Percentiles rank a stretch among this genome's conserved stretches.
These are phyloP conservation scores for Mallotus repandus DNA, from an alignment of 441 rosid genomes.

Conservation along the genomic window DNA sequence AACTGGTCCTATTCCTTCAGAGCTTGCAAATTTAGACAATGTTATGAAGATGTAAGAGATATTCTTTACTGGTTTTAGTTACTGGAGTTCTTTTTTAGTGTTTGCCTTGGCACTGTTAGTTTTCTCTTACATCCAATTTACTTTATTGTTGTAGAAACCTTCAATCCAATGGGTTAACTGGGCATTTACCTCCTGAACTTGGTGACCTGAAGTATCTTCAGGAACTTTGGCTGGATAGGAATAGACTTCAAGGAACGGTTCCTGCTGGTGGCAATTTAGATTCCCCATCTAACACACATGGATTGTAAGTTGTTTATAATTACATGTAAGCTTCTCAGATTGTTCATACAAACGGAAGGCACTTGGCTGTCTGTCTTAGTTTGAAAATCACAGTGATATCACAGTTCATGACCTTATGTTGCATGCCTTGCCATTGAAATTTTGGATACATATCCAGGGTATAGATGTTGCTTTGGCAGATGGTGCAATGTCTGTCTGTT, in stretches of 20 bases:
- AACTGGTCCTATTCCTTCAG: conserved; percentile 80
- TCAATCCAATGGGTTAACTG: conserved; percentile 85
- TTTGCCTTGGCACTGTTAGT: conserved; percentile 1
- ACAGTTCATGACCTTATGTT: neutral
- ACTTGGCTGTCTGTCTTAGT: neutral
- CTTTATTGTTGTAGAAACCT: conserved; percentile 60
- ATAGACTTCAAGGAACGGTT: conserved; percentile 80
- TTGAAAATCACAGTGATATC: neutral
- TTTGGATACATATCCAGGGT: neutral
- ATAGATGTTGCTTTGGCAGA: neutral
- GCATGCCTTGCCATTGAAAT: neutral
- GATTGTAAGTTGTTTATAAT: conserved; percentile 48
- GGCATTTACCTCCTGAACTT: conserved; percentile 68
- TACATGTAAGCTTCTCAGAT: neutral
- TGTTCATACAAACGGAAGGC: neutral
- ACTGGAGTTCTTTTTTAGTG: conserved; percentile 1
- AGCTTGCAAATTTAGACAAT: conserved; percentile 64
- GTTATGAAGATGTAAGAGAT: conserved; percentile 47
- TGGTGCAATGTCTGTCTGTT: neutral
- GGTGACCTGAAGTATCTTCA: conserved; percentile 65
- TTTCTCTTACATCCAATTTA: conserved; percentile 21
- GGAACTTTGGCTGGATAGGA: conserved; percentile 78
- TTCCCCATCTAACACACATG: conserved; percentile 38
- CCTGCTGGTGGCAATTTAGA: conserved; percentile 47
- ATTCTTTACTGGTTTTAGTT: neutral